These are phyloP conservation scores for Sphaerulina vaccinii DNA, from an alignment of 2,329 filamentous ascomycete genomes.

Conservation along the genomic window DNA sequence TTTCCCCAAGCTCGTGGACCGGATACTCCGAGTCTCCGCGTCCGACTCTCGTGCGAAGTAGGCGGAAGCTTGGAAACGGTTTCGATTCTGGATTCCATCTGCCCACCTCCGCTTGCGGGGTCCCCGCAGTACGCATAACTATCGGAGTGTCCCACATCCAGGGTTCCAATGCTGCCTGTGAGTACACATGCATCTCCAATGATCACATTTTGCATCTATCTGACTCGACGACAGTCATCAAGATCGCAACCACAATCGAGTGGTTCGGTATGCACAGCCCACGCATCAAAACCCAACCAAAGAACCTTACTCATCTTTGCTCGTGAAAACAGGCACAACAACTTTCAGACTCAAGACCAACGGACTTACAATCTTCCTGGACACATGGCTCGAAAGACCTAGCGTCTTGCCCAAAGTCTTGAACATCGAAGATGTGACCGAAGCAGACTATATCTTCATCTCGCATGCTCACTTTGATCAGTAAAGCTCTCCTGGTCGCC, in stretches of 20 bases:
- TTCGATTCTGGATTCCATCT: too few species aligned
- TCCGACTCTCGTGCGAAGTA: too few species aligned
- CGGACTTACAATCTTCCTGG: conserved; percentile 15
- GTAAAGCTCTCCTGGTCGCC: neutral
- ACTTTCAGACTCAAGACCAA: conserved; percentile 7
- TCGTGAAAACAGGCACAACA: conserved; percentile 5
- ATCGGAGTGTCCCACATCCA: too few species aligned
- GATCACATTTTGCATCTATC: too few species aligned
- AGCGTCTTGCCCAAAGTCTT: conserved; percentile 5
- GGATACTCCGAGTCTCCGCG: neutral
- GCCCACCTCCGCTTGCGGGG: too few species aligned
- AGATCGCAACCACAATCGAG: neutral
- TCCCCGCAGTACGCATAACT: too few species aligned
- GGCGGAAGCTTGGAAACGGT: too few species aligned
- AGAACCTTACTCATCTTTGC: neutral
- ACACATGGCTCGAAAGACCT: conserved; percentile 16
- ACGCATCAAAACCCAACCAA: neutral
- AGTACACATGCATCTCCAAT: too few species aligned
- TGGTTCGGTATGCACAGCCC: neutral
- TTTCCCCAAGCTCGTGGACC: neutral
- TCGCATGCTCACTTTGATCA: conserved; percentile 18
- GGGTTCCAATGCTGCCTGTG: too few species aligned
- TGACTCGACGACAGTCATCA: too few species aligned
- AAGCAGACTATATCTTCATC: conserved; percentile 18
- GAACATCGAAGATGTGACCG: conserved; percentile 6